Evolutionary conservation across 116 monocot genomes (phyloP).

Genomic region (Trichopus zeylanicus): DNA sequence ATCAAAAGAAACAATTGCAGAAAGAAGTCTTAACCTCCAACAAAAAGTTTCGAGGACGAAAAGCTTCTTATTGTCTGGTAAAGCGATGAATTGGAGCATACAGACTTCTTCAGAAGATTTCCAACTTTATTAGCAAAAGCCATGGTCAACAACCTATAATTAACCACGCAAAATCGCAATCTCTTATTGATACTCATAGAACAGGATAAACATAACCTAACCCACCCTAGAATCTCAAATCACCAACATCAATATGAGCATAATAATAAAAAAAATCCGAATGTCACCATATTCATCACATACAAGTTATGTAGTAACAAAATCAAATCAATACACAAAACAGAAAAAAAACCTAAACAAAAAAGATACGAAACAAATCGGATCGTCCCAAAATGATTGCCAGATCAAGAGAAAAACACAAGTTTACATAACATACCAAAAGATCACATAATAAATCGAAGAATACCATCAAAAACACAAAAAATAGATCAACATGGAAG

Average conservation of each 20-base stretch:
- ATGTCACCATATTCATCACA: not conserved
- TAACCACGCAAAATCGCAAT: no score
- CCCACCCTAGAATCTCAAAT: not conserved
- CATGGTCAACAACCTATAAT: constrained; percentile 27
- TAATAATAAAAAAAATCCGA: not conserved
- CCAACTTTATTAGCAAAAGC: constrained; percentile 76
- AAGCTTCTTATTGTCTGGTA: constrained; percentile 78
- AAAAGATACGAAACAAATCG: not conserved
- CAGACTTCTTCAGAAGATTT: constrained; percentile 52
- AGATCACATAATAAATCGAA: not conserved
- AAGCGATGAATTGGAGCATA: constrained; percentile 41
- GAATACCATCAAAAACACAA: not conserved
- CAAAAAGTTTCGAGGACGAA: constrained; percentile 92
- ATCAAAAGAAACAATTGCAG: not conserved
- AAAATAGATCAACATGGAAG: not conserved
- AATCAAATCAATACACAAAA: not conserved
- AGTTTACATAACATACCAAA: not conserved
- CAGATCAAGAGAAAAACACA: not conserved
- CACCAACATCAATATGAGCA: no score
- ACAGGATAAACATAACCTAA: not conserved
- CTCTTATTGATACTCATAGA: not conserved
- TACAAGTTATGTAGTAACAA: not conserved
- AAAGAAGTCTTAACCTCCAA: constrained; percentile 11
- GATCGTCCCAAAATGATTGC: not conserved
- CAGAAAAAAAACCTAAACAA: not conserved